Evolutionary conservation across 1,284 basidiomycete genomes (phyloP), one percentile per base, ranked within the genome.

Genomic region (Microbotryum scabiosae): DNA sequence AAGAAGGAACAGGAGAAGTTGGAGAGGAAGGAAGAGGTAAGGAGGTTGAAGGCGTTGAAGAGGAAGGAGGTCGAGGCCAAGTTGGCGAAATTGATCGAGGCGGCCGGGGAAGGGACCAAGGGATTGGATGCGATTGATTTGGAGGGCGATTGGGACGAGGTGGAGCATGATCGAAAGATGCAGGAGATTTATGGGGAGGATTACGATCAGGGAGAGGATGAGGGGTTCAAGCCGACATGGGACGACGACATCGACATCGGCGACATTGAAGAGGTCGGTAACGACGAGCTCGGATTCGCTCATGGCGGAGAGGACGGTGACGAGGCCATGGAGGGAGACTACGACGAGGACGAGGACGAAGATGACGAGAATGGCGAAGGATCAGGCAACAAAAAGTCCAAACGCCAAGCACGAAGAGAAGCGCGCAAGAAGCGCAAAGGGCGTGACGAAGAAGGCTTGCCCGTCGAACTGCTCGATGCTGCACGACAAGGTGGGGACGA

Each of bases 191-290:
- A 73, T 25, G 76, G 75, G 28, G 75, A 88, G 68, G 79, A 78
- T 14, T 82, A 78, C n/a, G 81, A 82, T 46, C 82, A 79, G 46
- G 79, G 25, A 14, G 63, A 78, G 59, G 85, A 84, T 58, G 76
- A 79, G 46, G 80, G 82, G 44, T 73, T 71, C 64, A 93, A 94
- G 76, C 92, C 93, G 5, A 77, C 77, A 0, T 97, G 91, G 91
- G 86, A 88, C 36, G 87, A 92, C 65, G 89, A 94, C 65, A 85
- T 92, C 64, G 83, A 91, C 67, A 83, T 92, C 60, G 81, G 79
- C 10, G 85, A 88, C 70, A 84, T 93, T 56, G 73, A 79, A 14
- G 78, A 77, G 10, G 76, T 79, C 28, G 78, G 79, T 36, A 72
- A 74, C 26, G 71, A 69, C 8, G 56, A 52, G 14, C 75, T 75